A percentile compares a stretch with the other conserved stretches of the same genome.
Evolutionary conservation across 805 yeast genomes (phyloP).

Genomic region (Schizosaccharomyces cryophilus): DNA sequence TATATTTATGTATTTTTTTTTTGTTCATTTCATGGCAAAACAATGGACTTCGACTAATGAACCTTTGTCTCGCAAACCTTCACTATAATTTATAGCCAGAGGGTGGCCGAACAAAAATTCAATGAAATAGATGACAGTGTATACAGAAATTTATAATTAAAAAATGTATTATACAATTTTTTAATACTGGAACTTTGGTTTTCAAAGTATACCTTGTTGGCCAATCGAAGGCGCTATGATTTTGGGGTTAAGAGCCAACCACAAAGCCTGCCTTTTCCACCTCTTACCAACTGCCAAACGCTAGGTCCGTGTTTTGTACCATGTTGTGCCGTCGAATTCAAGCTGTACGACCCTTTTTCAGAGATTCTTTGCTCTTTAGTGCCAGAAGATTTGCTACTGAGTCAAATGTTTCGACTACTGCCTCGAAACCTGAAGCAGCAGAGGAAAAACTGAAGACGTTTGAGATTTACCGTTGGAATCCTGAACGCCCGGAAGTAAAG

Average conservation of each 20-base stretch:
- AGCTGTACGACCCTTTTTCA: background rate
- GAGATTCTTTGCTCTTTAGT: background rate
- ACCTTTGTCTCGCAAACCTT: no score
- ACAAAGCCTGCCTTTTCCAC: background rate
- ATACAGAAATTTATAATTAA: background rate
- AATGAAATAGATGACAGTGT: no score
- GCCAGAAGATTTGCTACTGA: background rate
- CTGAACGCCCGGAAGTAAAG: constrained; percentile 81
- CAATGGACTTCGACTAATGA: no score
- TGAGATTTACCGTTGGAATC: constrained; percentile 93
- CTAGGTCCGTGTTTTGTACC: background rate
- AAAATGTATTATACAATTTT: background rate
- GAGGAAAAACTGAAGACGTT: constrained; percentile 35
- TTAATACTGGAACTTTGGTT: background rate
- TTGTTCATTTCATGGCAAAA: no score
- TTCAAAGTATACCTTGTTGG: background rate
- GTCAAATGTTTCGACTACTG: background rate
- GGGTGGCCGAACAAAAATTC: no score
- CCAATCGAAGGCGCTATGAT: background rate
- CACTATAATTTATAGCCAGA: no score
- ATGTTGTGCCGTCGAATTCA: background rate
- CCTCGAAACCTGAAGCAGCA: background rate
- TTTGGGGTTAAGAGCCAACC: background rate
- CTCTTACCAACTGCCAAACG: constrained; percentile 1
- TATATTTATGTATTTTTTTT: no score